Percentiles rank a stretch among this genome's conserved stretches.
Evolutionary conservation across 352 stramenopile genomes (phyloP).

Genomic region (Globisporangium cylindrosporum): DNA sequence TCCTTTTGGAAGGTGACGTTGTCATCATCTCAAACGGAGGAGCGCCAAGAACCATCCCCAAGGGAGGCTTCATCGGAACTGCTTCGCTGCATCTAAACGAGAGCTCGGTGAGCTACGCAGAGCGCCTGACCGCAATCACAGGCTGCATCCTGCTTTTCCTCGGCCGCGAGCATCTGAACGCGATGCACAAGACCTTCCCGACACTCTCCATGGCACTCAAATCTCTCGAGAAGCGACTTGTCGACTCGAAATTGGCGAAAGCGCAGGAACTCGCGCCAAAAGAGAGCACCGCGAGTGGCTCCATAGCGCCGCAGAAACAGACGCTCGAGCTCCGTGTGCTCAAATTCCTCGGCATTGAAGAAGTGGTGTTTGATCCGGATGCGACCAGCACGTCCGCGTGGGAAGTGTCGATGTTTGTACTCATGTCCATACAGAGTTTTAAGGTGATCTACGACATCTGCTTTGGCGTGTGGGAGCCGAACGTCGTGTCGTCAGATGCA

Average conservation of each 20-base stretch:
- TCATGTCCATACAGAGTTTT: slow-evolving; percentile 32
- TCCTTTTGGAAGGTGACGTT: slow-evolving; percentile 52
- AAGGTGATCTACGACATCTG: slow-evolving; percentile 37
- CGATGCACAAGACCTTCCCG: slow-evolving; percentile 60
- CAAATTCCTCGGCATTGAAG: slow-evolving; percentile 26
- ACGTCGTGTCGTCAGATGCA: slow-evolving; percentile 16
- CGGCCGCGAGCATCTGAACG: slow-evolving; percentile 44
- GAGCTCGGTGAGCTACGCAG: slow-evolving; percentile 48
- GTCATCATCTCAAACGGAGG: slow-evolving; percentile 27
- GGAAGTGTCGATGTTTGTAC: slow-evolving; percentile 27
- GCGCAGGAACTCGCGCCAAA: slow-evolving; percentile 17
- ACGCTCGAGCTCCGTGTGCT: slow-evolving; percentile 32
- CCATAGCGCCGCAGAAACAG: slow-evolving; percentile 8
- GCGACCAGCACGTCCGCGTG: slow-evolving; percentile 21
- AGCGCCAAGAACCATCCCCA: slow-evolving; percentile 20
- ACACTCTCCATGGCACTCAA: slow-evolving; percentile 64
- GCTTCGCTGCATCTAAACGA: slow-evolving; percentile 49
- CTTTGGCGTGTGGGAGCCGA: slow-evolving; percentile 11
- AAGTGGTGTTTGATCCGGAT: slow-evolving; percentile 45
- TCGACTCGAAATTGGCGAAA: slow-evolving; percentile 42
- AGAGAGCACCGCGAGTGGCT: slow-evolving; percentile 10
- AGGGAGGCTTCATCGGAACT: slow-evolving; percentile 51
- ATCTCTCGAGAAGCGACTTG: slow-evolving; percentile 47
- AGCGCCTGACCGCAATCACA: slow-evolving; percentile 55
- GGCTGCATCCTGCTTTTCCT: slow-evolving; percentile 59